Evolutionary conservation across 1,284 basidiomycete species (phyloP), one percentile per base, ranked within the genome.

Genomic region (Melampsora medusae): DNA sequence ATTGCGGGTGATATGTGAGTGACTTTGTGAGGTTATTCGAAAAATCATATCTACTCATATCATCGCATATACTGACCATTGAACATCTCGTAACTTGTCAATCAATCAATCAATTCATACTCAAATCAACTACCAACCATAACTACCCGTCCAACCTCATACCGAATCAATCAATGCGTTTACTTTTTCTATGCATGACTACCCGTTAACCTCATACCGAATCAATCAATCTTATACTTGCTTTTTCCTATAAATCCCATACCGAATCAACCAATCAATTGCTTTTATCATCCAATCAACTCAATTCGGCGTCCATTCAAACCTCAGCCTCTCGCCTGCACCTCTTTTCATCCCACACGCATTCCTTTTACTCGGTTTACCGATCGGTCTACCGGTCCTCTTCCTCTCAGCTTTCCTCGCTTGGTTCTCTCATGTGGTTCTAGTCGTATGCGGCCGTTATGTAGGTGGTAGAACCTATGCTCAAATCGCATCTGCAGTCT

Each of bases 401-500:
- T 77, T 78, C 33, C 56, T 82, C 56, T 74, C 80, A 3, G 78
- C 77, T 5, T 74, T 69, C 1, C 72, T 81, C 19, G 71, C 73
- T 22, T 82, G 81, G 79, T 78, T 81, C 59, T 75, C 79, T 10
- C 79, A 80, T 17, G 77, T 81, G 38, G 77, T 80, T 2, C 46
- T 81, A 16, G 80, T 78, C 19, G 77, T 80, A 0, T 78, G 80
- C 46, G 79, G 78, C 25, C 78, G 81, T 28, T 82, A 82, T 64
- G 80, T 81, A 9, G 81, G 81, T 0, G 79, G 81, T 67, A 78
- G 79, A 25, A 79, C 80, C 10, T 82, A 79, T 72, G 77, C 80
- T 7, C 78, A 78, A 12, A 76, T 81, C 22, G 78, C 80, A 3
- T 78, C 78, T 0, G 78, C 80, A 46, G 80, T 81, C 33, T 79